These are phyloP conservation scores for Hypoxylon lienhwacheense DNA, from an alignment of 495 filamentous ascomycete species.

Conservation along the genomic window DNA sequence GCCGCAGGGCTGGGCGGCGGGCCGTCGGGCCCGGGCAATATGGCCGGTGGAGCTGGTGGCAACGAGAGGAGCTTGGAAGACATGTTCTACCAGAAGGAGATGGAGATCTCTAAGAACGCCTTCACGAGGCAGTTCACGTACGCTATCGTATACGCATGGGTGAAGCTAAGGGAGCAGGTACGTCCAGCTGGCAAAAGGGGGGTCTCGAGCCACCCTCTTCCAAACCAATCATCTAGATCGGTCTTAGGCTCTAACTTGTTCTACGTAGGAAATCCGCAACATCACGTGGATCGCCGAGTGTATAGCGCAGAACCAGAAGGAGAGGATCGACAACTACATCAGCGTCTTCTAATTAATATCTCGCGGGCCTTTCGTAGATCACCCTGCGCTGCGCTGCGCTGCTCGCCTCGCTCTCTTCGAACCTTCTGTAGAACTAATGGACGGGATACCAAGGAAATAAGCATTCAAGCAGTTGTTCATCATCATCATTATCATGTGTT, in stretches of 20 bases:
- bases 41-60: slow-evolving; percentile 71
- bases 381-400: too few species aligned
- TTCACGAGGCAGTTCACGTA: slow-evolving; percentile 97
- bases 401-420: slow-evolving; percentile 27
- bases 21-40: slow-evolving; percentile 72
- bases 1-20: slow-evolving; percentile 82
- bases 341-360: slow-evolving; percentile 73
- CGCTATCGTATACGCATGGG: slow-evolving; percentile 95
- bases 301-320: slow-evolving; percentile 99
- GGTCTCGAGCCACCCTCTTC: neutral
- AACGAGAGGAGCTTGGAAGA: slow-evolving; percentile 94
- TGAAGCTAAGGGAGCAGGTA: slow-evolving; percentile 97
- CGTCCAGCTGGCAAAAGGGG: slow-evolving; percentile 36
- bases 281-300: slow-evolving; percentile 99
- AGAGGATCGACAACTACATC: slow-evolving; percentile 97
- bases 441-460: slow-evolving; percentile 35
- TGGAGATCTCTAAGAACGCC: slow-evolving; percentile 92
- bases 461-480: slow-evolving; percentile 23
- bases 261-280: slow-evolving; percentile 93
- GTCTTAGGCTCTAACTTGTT: slow-evolving; percentile 4
- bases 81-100: slow-evolving; percentile 98
- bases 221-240: neutral
- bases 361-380: slow-evolving; percentile 5
- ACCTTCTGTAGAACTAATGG: slow-evolving; percentile 41
- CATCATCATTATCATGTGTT: slow-evolving; percentile 23